A percentile compares a stretch with the other conserved stretches of the same genome.
phyloP scores from a whole-genome alignment of 2,329 filamentous ascomycete genomes.

The Dothideomycetes sp. region DNA sequence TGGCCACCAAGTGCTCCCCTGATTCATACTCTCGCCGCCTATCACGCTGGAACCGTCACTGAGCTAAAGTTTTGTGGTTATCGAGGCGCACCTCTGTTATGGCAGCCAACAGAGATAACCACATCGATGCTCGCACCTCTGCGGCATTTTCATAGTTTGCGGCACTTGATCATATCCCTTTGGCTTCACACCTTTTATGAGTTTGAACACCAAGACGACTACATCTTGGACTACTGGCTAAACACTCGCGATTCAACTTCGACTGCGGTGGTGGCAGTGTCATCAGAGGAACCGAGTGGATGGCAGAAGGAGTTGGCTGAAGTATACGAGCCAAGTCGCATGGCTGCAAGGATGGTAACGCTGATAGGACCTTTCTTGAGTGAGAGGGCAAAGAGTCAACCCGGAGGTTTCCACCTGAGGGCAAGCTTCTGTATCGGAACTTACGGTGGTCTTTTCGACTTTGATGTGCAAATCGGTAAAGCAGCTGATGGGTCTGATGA shows the following conservation, averaged over 20 bases:
- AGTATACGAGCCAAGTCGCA: constrained; percentile 30
- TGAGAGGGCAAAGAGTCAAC: constrained; percentile 30
- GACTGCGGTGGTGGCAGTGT: constrained; percentile 29
- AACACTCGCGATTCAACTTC: constrained; percentile 30
- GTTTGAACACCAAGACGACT: constrained; percentile 29
- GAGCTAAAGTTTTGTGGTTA: constrained; percentile 43
- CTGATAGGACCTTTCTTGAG: constrained; percentile 35
- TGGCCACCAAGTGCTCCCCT: constrained; percentile 33
- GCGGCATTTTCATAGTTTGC: constrained; percentile 34
- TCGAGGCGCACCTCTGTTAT: constrained; percentile 34
- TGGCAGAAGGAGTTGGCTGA: constrained; percentile 35
- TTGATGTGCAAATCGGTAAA: constrained; percentile 35
- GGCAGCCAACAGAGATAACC: constrained; percentile 30
- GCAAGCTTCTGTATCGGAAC: constrained; percentile 37
- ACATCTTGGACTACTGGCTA: constrained; percentile 38
- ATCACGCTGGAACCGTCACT: constrained; percentile 32
- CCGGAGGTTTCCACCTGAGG: constrained; percentile 34
- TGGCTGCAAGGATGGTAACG: constrained; percentile 32
- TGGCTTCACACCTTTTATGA: constrained; percentile 36
- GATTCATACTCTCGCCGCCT: constrained; percentile 33
- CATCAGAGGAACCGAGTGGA: constrained; percentile 26
- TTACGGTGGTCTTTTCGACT: constrained; percentile 35
- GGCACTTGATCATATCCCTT: constrained; percentile 33
- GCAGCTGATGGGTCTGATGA: constrained; percentile 25
- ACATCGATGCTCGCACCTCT: constrained; percentile 31